Percentiles rank a stretch among this genome's conserved stretches.
Conservation (phyloP, 2,329 filamentous ascomycete species). For the Macroventuria anomochaeta region DNA sequence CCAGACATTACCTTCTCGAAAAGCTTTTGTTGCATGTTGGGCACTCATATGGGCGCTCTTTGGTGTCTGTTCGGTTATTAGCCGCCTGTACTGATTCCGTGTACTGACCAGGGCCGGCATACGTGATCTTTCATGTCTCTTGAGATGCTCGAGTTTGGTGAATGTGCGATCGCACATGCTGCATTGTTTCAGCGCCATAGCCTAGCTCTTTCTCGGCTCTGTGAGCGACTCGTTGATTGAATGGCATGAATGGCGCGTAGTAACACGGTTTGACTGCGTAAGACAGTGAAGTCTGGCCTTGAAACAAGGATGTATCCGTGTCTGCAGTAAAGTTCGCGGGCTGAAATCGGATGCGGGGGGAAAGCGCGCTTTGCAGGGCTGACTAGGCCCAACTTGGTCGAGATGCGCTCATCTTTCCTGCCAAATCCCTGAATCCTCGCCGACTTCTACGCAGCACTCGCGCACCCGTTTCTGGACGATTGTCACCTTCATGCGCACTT, state of each 20-base stretch:
- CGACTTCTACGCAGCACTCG: neutral
- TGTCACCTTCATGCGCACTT: neutral
- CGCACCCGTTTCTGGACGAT: neutral
- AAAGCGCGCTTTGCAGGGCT: conserved; percentile 3
- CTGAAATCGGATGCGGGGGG: conserved; percentile 15
- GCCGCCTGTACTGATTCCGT: conserved; percentile 13
- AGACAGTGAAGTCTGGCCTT: conserved; percentile 5
- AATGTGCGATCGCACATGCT: conserved; percentile 60
- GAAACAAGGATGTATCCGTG: conserved; percentile 18
- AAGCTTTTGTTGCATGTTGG: conserved; percentile 62
- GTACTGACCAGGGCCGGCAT: conserved; percentile 35
- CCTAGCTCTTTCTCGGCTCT: conserved; percentile 18
- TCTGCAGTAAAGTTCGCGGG: conserved; percentile 12
- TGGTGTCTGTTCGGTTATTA: conserved; percentile 54
- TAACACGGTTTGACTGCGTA: conserved; percentile 15
- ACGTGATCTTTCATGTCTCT: conserved; percentile 63
- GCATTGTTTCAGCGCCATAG: conserved; percentile 50
- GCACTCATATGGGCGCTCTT: conserved; percentile 62
- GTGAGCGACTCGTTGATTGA: conserved; percentile 14
- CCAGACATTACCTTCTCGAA: conserved; percentile 56
- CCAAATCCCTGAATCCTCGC: neutral
- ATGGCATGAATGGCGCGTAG: conserved; percentile 19
- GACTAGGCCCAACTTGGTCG: conserved; percentile 8
- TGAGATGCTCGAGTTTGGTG: conserved; percentile 62
- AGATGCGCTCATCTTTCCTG: conserved; percentile 1